Base-by-base conservation (phyloP, 441 rosid species). In the Mallotus repandus region DNA sequence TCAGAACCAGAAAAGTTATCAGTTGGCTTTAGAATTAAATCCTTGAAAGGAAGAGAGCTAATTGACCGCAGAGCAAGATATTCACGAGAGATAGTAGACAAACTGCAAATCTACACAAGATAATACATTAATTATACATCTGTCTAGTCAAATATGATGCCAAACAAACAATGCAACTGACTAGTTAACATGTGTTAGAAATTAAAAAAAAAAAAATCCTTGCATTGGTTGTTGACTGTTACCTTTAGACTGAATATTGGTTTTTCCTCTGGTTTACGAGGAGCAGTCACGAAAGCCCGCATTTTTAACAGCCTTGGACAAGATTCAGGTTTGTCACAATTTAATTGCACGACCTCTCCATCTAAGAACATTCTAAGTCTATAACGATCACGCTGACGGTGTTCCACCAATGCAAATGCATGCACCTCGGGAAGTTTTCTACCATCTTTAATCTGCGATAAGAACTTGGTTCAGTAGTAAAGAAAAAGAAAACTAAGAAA, bases 401-500 rank as follows among this genome's bases (percentile, higher is more conserved):
- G 87, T 79, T 95, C 99, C 82, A 95, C 99, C 72, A 93, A 74
- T 50, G 98, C 99, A 86, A 93, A 95, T 46, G 93, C 97, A 81
- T 89, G 88, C 16, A 91, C 82, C 68, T 83, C 80, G n/a, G 98
- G 97, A 67, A 89, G 85, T 67, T 74, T 74, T 66, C 69, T 64
- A 57, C 32, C 60, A 66, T 66, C 93, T 78, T 88, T 81, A 76
- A 92, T 81, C 98, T 91, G 92, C 55, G 84, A 75, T 50, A 71
- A 45, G 59, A 71, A 59, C 58, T 25, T 57, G 45, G 12, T 45
- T 38, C 58, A 76, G 50, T 76, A 41, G 78, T 22, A 29, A 68
- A 63, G 56, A 45, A 16, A 67, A 38, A 38, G 41, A 38, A 35
- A 73, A 69, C 59, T 48, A 48, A 35, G 8, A 43, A 21, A 19